These are phyloP conservation scores for Fusarium chuoi DNA, from an alignment of 2,329 filamentous ascomycete species.

Conservation along the genomic window DNA sequence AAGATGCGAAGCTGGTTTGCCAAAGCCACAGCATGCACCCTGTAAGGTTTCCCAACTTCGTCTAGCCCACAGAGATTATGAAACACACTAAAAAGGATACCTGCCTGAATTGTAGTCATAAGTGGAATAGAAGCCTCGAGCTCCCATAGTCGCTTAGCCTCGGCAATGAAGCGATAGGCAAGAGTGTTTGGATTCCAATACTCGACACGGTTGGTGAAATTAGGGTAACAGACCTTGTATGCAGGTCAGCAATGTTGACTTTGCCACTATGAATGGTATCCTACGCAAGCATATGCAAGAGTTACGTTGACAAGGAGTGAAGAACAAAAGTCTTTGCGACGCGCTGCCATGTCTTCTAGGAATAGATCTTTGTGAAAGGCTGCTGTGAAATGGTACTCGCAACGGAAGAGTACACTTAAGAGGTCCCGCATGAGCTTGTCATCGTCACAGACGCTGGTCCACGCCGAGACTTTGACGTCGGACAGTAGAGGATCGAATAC, in stretches of 20 bases:
- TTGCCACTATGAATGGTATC: not conserved
- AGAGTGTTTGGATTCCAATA: constrained; percentile 52
- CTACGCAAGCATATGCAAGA: constrained; percentile 52
- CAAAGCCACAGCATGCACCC: constrained; percentile 47
- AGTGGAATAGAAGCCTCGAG: constrained; percentile 42
- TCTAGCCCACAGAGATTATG: constrained; percentile 51
- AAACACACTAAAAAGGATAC: constrained; percentile 46
- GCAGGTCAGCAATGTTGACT: not conserved
- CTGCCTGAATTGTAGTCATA: constrained; percentile 52
- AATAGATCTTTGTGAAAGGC: constrained; percentile 54
- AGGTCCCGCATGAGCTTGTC: constrained; percentile 50
- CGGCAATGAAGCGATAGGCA: constrained; percentile 50
- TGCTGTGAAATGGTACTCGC: constrained; percentile 51
- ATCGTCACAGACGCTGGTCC: constrained; percentile 51
- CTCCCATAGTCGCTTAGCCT: constrained; percentile 54
- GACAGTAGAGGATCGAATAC: constrained; percentile 49
- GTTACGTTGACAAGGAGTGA: constrained; percentile 52
- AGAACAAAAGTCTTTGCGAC: constrained; percentile 50
- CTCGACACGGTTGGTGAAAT: constrained; percentile 44
- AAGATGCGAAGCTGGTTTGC: constrained; percentile 49
- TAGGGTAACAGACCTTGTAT: constrained; percentile 45
- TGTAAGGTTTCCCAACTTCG: constrained; percentile 50
- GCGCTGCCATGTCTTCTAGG: constrained; percentile 51
- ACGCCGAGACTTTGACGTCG: constrained; percentile 46
- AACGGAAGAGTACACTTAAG: constrained; percentile 43